Conservation (phyloP, 768 basidiomycete genomes). For the Rhodotorula diobovata region DNA sequence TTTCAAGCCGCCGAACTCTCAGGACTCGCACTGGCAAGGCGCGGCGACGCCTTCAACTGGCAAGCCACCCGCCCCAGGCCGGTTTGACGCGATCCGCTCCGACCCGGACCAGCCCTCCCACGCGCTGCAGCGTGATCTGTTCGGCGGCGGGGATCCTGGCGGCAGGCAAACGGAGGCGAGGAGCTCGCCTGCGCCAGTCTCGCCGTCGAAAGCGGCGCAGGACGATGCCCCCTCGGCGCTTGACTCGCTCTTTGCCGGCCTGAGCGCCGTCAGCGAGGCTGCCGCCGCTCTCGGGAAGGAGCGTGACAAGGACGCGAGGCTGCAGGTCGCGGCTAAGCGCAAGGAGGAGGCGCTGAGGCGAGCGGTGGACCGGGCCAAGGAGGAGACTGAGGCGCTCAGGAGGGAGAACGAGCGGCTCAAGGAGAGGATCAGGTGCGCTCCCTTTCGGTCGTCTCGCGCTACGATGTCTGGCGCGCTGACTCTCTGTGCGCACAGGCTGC, state of each 20-base stretch:
- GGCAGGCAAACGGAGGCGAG: neutral
- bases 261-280: neutral
- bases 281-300: neutral
- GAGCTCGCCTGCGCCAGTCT: neutral
- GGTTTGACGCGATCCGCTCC: slow-evolving; percentile 13
- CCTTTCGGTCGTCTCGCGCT: too few relatives aligned
- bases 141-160: neutral
- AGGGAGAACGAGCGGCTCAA: slow-evolving; percentile 16
- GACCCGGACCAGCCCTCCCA: slow-evolving; percentile 30
- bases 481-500: slow-evolving; percentile 1
- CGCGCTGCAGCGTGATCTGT: slow-evolving; percentile 13
- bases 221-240: neutral
- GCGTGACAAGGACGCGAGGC: slow-evolving; percentile 7
- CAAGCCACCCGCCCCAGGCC: neutral
- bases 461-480: neutral
- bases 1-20: neutral
- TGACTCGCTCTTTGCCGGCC: neutral
- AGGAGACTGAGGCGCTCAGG: neutral
- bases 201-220: neutral
- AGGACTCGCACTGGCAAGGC: neutral
- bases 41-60: neutral
- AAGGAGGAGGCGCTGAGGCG: slow-evolving; percentile 19
- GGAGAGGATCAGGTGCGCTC: slow-evolving; percentile 12
- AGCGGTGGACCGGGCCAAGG: neutral
- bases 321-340: slow-evolving; percentile 13